A percentile compares a stretch with the other conserved stretches of the same genome.
Conservation (phyloP, 2,329 filamentous ascomycete genomes). For the Immersiporthe knoxdaviesiana region DNA sequence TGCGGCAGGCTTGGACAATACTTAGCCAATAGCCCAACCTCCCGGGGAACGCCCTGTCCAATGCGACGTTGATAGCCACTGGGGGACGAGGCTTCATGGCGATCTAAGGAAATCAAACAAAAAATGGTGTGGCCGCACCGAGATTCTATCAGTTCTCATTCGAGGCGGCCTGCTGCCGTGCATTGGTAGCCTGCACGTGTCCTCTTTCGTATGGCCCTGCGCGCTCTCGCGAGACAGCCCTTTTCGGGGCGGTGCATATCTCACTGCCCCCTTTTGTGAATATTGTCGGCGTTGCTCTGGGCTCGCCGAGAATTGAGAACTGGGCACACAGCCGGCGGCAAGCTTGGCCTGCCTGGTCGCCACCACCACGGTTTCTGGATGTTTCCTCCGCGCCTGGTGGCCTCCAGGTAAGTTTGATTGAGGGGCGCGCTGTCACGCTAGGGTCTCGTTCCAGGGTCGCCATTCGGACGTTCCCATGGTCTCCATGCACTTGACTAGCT, state of each 20-base stretch:
- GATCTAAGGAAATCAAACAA: not conserved
- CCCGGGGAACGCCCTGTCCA: conserved; percentile 19
- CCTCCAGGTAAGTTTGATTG: not conserved
- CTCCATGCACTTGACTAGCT: conserved; percentile 53
- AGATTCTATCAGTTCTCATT: not conserved
- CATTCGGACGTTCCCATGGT: conserved; percentile 46
- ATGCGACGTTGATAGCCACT: not conserved
- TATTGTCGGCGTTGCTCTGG: not conserved
- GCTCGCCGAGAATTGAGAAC: not conserved
- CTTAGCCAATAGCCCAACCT: conserved; percentile 25
- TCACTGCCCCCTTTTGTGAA: not conserved
- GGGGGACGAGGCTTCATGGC: not conserved
- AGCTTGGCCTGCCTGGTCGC: not conserved
- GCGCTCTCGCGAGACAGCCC: not conserved
- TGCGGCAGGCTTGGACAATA: conserved; percentile 12
- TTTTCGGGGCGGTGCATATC: conserved; percentile 11
- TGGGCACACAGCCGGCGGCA: not conserved
- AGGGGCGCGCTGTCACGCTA: conserved; percentile 2
- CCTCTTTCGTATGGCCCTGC: not conserved
- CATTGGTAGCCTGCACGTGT: not conserved
- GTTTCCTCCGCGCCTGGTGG: not conserved
- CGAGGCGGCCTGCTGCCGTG: not conserved
- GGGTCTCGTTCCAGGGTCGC: conserved; percentile 45
- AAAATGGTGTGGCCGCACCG: not conserved
- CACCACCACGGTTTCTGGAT: not conserved